Evolutionary conservation across 2,329 filamentous ascomycete genomes (phyloP), one percentile per base, ranked within the genome.

Genomic region (Escovopsis weberi): DNA sequence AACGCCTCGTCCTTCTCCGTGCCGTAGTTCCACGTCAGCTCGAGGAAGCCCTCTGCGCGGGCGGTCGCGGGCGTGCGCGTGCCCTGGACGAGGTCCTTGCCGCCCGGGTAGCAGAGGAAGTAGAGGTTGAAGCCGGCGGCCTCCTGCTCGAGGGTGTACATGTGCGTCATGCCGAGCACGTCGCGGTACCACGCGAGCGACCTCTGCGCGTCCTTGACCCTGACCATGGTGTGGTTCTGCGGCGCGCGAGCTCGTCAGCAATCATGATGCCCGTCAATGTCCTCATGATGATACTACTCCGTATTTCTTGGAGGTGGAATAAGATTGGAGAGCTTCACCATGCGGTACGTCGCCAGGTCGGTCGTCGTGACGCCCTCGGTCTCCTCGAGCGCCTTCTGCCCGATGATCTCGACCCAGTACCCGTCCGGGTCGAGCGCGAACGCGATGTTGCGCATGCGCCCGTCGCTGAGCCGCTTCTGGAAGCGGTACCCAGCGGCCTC

Each of bases 401-500:
- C 79, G 52, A 93, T 77, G 38, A 93, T 70, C 63, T 91, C 85
- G 4, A 91, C 81, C 83, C 85, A 88, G 61, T 89, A 89, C 33
- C 78, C 81, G 60, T 94, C 85, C 0, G 87, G 87, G 53, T 94
- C 87, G 43, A 94, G 74, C 2, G 73, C 88, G 58, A 96, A 96
- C 1, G 89, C 91, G 55, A 96, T 94, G 55, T 84, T 65, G 55
- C 73, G 74, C 85, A 93, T 94, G 44, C 81, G 74, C 2, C 91
- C 91, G 51, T 96, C 89, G 0, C 78, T 78, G 44, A 96, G 69
- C 65, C 85, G 93, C 77, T 96, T 96, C 71, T 96, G 86, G 65
- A 96, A 98, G 48, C 74, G 75, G 66, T 94, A 94, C 0, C 88
- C 88, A 6, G 83, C 87, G 57, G 89, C 83, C 61, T 94, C 86